A percentile compares a stretch with the other conserved stretches of the same genome.
Conservation (phyloP, 257 asterid genomes). For the Phtheirospermum japonicum region DNA sequence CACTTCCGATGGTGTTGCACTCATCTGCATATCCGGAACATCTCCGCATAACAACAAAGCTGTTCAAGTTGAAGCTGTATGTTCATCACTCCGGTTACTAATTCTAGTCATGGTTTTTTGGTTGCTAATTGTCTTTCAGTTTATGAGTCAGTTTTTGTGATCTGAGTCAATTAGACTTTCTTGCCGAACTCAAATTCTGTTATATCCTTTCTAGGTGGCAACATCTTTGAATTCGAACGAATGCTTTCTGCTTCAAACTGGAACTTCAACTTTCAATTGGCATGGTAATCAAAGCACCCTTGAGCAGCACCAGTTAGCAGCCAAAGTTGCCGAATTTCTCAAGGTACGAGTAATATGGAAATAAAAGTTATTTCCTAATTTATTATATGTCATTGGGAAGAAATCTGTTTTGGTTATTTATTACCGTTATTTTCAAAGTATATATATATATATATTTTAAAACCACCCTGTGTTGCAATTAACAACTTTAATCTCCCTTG, state of each 20-base stretch:
- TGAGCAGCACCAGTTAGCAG: slow-evolving; percentile 90
- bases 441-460: too few relatives aligned
- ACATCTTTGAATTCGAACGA: slow-evolving; percentile 72
- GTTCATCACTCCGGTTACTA: slow-evolving; percentile 27
- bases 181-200: slow-evolving; percentile 18
- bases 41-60: slow-evolving; percentile 65
- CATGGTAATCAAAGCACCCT: slow-evolving; percentile 76
- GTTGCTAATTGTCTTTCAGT: neutral
- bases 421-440: too few relatives aligned
- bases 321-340: slow-evolving; percentile 86
- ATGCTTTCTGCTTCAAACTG: slow-evolving; percentile 91
- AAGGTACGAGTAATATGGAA: slow-evolving; percentile 47
- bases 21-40: slow-evolving; percentile 77
- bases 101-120: neutral
- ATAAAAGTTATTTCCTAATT: neutral
- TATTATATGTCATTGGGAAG: too few relatives aligned
- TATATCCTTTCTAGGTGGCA: slow-evolving; percentile 54
- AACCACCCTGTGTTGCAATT: slow-evolving; percentile 17
- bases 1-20: slow-evolving; percentile 76
- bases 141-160: neutral
- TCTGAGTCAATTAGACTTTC: slow-evolving; percentile 4
- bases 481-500: slow-evolving; percentile 20
- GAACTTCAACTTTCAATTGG: slow-evolving; percentile 80
- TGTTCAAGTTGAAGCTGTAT: slow-evolving; percentile 88
- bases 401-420: neutral